These are phyloP conservation scores for Tolypocladium endophyticum DNA, from an alignment of 2,329 filamentous ascomycete genomes.

Conservation along the genomic window DNA sequence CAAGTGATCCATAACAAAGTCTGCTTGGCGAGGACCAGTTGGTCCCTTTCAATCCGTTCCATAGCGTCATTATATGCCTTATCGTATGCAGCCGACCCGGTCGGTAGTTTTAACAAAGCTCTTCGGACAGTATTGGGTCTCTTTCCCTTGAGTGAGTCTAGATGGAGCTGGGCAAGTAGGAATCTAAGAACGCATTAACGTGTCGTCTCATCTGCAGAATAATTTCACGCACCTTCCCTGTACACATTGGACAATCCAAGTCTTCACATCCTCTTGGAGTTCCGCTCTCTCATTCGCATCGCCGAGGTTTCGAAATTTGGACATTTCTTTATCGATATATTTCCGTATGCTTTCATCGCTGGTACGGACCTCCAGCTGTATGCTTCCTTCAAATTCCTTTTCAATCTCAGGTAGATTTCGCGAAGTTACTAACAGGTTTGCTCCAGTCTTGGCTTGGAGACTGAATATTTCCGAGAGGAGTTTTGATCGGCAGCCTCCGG, in stretches of 20 bases:
- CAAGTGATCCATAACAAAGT: not conserved
- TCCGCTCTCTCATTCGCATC: not conserved
- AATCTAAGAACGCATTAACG: slow-evolving; percentile 4
- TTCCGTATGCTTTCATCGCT: too few relatives aligned
- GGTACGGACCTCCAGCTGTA: not conserved
- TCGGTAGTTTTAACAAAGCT: slow-evolving; percentile 19
- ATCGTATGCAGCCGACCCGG: slow-evolving; percentile 17
- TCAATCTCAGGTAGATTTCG: not conserved
- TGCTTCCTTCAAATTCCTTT: not conserved
- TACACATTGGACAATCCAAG: not conserved
- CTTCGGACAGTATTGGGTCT: slow-evolving; percentile 20
- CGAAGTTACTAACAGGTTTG: not conserved
- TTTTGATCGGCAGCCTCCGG: not conserved
- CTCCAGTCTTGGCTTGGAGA: not conserved
- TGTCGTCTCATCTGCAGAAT: not conserved
- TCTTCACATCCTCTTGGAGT: not conserved
- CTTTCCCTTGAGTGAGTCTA: slow-evolving; percentile 8
- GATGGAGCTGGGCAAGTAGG: slow-evolving; percentile 9
- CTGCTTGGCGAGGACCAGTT: not conserved
- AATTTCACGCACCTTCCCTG: not conserved
- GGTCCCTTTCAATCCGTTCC: not conserved
- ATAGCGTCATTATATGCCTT: not conserved
- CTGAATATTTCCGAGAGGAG: not conserved
- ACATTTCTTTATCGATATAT: not conserved
- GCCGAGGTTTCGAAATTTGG: not conserved